These are phyloP conservation scores for Neohortaea acidophila DNA, from an alignment of 495 filamentous ascomycete genomes.

Conservation along the genomic window DNA sequence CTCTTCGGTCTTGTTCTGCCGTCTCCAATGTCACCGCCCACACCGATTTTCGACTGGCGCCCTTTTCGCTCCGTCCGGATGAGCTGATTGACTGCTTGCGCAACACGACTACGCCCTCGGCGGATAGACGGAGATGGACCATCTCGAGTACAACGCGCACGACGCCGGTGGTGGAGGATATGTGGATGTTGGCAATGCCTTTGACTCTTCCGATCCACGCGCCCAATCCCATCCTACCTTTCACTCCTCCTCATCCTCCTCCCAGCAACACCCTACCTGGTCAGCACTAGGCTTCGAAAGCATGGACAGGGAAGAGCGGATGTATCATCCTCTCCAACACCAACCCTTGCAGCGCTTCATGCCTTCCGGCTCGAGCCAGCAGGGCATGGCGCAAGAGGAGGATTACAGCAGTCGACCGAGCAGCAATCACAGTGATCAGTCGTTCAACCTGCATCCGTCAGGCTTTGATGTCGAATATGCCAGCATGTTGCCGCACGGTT, in stretches of 20 bases:
- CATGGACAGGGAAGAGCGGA: slow-evolving; percentile 2
- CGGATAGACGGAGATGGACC: slow-evolving; percentile 19
- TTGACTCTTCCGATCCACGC: slow-evolving; percentile 8
- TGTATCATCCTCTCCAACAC: slow-evolving; percentile 8
- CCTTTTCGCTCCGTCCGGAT: too few relatives aligned
- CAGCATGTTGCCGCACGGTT: slow-evolving; percentile 32
- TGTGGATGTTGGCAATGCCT: slow-evolving; percentile 9
- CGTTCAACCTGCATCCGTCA: slow-evolving; percentile 9
- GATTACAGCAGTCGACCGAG: slow-evolving; percentile 8
- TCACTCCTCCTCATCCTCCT: background rate
- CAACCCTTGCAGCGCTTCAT: slow-evolving; percentile 9
- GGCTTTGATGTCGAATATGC: slow-evolving; percentile 11
- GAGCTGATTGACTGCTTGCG: too few relatives aligned
- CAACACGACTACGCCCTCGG: too few relatives aligned
- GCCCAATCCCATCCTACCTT: slow-evolving; percentile 10
- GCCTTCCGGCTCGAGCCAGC: slow-evolving; percentile 4
- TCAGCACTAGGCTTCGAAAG: slow-evolving; percentile 17
- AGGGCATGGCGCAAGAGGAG: slow-evolving; percentile 4
- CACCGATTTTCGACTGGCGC: too few relatives aligned
- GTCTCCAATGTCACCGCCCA: too few relatives aligned
- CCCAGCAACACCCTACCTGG: slow-evolving; percentile 14
- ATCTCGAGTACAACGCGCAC: slow-evolving; percentile 14
- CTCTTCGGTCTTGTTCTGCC: too few relatives aligned
- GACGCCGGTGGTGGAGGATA: too few relatives aligned
- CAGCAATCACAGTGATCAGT: slow-evolving; percentile 10